Evolutionary conservation across 2,329 filamentous ascomycete species (phyloP).

Genomic region (Fusarium mexicanum): DNA sequence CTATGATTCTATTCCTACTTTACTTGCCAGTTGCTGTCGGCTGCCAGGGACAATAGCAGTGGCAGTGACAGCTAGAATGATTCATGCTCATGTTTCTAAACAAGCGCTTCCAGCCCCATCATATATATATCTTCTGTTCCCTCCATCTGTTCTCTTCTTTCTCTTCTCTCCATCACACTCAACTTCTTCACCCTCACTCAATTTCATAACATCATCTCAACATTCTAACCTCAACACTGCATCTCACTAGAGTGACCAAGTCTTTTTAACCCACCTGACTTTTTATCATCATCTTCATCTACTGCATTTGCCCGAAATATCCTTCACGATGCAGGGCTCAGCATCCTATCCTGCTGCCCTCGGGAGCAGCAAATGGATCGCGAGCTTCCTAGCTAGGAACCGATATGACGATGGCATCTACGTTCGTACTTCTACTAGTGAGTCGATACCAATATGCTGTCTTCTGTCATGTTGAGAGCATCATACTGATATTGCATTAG

Average conservation of each 20-base stretch:
- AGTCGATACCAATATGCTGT: neutral
- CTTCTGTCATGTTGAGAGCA: neutral
- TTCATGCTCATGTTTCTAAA: neutral
- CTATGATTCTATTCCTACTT: neutral
- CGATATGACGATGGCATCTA: neutral
- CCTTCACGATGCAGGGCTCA: conserved; percentile 11
- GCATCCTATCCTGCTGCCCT: conserved; percentile 19
- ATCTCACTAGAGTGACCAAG: neutral
- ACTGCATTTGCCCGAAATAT: neutral
- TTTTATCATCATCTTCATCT: neutral
- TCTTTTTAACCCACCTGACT: neutral
- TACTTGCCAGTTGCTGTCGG: conserved; percentile 4
- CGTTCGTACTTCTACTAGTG: neutral
- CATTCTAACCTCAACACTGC: neutral
- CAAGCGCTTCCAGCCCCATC: neutral
- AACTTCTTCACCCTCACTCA: neutral
- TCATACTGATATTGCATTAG: neutral
- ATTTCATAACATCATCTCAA: neutral
- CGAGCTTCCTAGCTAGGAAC: neutral
- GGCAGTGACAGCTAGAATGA: neutral
- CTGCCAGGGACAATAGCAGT: neutral
- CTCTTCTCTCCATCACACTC: neutral
- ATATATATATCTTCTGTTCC: neutral
- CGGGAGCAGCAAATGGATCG: conserved; percentile 15
- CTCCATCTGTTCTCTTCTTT: neutral